Evolutionary conservation across 352 stramenopile species (phyloP), one percentile per base, ranked within the genome.

Genomic region (Labyrinthula sp.): DNA sequence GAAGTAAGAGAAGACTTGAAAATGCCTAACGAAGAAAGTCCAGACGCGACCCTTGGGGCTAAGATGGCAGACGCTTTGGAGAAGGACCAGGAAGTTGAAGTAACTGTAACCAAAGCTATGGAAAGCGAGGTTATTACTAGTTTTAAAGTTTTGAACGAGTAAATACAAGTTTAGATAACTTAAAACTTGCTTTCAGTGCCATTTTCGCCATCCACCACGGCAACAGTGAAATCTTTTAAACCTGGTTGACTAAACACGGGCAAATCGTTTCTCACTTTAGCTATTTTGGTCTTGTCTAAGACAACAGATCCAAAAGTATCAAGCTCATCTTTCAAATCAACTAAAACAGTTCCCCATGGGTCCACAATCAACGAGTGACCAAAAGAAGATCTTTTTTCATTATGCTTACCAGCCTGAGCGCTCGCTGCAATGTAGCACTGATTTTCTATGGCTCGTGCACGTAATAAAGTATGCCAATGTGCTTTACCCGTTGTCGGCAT

Each of bases 341-440:
- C 38, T 20, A 69, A 35, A 14, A 74, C 38, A 18, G 46, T 27
- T 15, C 66, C 66, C 61, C 60, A 74, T 25, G 72, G 71, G 66
- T 80, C 68, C 29, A 79, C 66, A 14, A 61, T 58, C 9, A 77
- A 36, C n/a, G 60, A 47, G 47, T 70, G 61, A 1, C 56, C 57
- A 20, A 46, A 59, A 15, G 30, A 48, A 24, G 59, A 40, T 41
- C 66, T 38, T 49, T 69, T 73, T n/a, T 47, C 47, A 49, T 79
- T 77, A 49, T 78, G 69, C 20, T 54, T 46, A 12, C 72, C 72
- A 40, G 52, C 59, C 37, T 87, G 75, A 4, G 73, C 75, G 10
- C 74, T 63, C 9, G 75, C 75, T 5, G 82, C 29, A 6, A 87
- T 66, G 49, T 79, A 87, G 33, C 65, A 79, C 48, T 87, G 75